Evolutionary conservation across 228 moss, liverwort and hornwort genomes (phyloP), one percentile per base, ranked within the genome.

Genomic region (Sphagnum magellanicum): DNA sequence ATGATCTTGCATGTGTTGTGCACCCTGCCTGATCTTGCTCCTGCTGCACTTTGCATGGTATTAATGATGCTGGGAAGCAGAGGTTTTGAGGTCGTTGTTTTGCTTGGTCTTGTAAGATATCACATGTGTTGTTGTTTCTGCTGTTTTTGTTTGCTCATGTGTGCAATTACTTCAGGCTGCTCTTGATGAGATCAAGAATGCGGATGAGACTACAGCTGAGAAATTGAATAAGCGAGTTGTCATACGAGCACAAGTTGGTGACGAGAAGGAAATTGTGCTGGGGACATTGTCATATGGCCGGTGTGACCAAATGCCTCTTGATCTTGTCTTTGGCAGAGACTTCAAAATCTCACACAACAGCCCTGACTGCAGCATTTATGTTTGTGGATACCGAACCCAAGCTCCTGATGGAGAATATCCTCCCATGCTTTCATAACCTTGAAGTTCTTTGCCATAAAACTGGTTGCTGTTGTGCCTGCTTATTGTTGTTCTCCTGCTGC

Each of bases 291-390:
- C 78, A 0, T 72, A 81, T 50, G 95, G 95, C 9, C 91, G 88
- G 84, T 92, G 92, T 17, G 95, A 96, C 51, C 95, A 96, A 70
- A 96, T 96, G 92, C 71, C 88, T 2, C 72, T 92, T 52, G 95
- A 96, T 63, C 76, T 96, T 6, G 89, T 96, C 5, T 96, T 96
- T 68, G 95, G 92, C 60, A 85, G 91, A 49, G 95, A 96, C 59
- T 92, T 96, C 67, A 84, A 67, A 8, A 79, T 92, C 12, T 89
- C 90, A 9, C 95, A 96, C 12, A 91, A 78, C 61, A 71, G 95
- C 59, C 74, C 75, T n/a, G 76, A 78, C 6, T 77, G 79, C 64
- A 92, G 91, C 67, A 91, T 96, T 13, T 96, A 80, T 59, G 79
- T 96, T 4, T 96, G 95, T 50, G 95, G 95, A 13, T 96, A 96